Base-by-base conservation (phyloP, 2,329 filamentous ascomycete genomes). In the Fusarium paranaense region DNA sequence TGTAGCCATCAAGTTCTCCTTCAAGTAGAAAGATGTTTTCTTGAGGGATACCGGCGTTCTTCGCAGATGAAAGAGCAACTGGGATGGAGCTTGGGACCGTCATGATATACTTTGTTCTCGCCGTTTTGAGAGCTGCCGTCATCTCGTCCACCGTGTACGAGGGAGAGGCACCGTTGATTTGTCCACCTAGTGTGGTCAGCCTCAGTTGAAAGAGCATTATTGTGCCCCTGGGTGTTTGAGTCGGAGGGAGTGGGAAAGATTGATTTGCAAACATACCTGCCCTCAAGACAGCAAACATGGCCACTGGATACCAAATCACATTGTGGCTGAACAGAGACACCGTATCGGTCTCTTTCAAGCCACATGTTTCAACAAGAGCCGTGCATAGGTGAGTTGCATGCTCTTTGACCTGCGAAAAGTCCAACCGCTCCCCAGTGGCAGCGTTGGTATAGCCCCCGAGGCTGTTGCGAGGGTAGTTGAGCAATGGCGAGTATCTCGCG, bases 61-160 rank as follows among this genome's bases (percentile, higher is more conserved):
- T 42, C 1, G 67, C 70, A 11, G 54, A 64, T 2, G 4, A n/a
- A 1, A 16, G 6, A 0, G 67, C 64, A 3, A 18, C 50, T 2
- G 64, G 18, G 4, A 74, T 30, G 5, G 69, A 62, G 0, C 30
- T 42, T 3, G 33, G 22, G 1, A 62, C 42, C 3, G 71, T 60
- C 40, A 74, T 56, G 9, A 73, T 47, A 1, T 50, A n/a, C n/a
- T 71, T 73, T 0, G 72, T 18, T 18, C 64, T 42, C 7, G 57
- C 69, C 0, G 64, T 73, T 2, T 37, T 57, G 4, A 74, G 64
- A 5, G 62, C 67, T n/a, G 47, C 25, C 0, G 20, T 30, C 11
- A 73, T 52, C 22, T 74, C 72, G 0, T 69, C 64, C 0, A 66
- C 47, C 1, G 52, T 73, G 27, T 74, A 74, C 1, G 63, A 61